Conservation (phyloP, 257 asterid genomes). For the Ligustrum vulgare region DNA sequence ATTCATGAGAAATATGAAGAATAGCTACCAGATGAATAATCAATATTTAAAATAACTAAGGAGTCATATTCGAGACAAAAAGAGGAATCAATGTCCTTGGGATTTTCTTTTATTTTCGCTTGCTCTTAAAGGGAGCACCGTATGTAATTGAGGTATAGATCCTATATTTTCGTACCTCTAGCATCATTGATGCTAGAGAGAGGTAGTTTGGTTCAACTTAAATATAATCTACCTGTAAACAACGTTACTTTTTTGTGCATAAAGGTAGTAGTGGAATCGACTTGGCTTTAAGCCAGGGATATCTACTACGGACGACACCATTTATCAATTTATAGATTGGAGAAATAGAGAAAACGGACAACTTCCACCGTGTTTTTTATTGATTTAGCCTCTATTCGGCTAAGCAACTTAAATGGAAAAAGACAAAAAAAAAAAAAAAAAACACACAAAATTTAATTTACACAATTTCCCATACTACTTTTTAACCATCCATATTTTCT, state of each 20-base stretch:
- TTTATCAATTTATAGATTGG: background rate
- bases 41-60: background rate
- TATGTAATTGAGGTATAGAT: background rate
- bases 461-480: too few relatives aligned
- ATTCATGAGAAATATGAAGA: constrained; percentile 5
- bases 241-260: background rate
- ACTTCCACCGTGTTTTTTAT: background rate
- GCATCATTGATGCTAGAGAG: background rate
- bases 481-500: too few relatives aligned
- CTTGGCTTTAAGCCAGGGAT: background rate
- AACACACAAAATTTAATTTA: too few relatives aligned
- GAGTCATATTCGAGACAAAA: background rate
- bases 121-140: background rate
- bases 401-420: too few relatives aligned
- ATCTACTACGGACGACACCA: background rate
- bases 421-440: too few relatives aligned
- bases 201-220: background rate
- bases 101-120: background rate
- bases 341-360: background rate
- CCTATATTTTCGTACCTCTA: background rate
- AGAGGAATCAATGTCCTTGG: background rate
- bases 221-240: background rate
- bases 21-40: background rate
- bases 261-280: background rate
- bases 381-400: too few relatives aligned